Base-by-base conservation (phyloP, 345 rosid genomes). In the Hevea brasiliensis region DNA sequence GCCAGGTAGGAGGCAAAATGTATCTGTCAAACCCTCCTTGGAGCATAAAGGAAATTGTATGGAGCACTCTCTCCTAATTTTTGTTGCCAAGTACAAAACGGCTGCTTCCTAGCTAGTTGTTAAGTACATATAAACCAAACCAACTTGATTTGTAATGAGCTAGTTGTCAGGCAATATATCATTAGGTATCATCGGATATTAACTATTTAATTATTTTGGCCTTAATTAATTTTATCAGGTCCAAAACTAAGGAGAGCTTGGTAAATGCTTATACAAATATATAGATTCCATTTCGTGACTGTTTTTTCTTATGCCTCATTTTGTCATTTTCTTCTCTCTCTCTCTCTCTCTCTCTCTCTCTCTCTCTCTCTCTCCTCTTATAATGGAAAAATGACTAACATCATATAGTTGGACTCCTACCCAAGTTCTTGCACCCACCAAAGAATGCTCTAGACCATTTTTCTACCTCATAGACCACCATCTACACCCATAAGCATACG, bases 271-370 rank as follows among this genome's bases (percentile, higher is more conserved):
- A 11, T 53, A 2, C 21, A 57, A 29, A n/a, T 21, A 11, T n/a
- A 8, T 18, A 63, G 74, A 71, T 67, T 57, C 77, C 60, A 27
- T 50, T 71, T 71, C n/a, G 51, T 60, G 61, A 68, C 13, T 47
- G 9, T 42, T 20, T 29, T 37, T n/a, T 18, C 3, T 51, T 70
- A 72, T 79, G 65, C 78, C 64, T 65, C 53, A 3, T 51, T 56
- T 73, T 68, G 76, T 80, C 81, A 55, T 75, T 73, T 80, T 72
- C 42, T 15, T 32, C 32, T 41, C 23, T 21, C 74, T 44, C 37
- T 12, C 20, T 35, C 24, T 12, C 20, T 35, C 24, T 32, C 32
- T 41, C 23, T 21, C 74, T 44, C 37, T 12, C 20, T 35, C 24
- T 32, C 32, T 41, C 23, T 21, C 74, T 44, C 37, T 12, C 20